These are phyloP conservation scores for Silene uniflora DNA, from an alignment of 148 eudicot genomes.

Conservation along the genomic window DNA sequence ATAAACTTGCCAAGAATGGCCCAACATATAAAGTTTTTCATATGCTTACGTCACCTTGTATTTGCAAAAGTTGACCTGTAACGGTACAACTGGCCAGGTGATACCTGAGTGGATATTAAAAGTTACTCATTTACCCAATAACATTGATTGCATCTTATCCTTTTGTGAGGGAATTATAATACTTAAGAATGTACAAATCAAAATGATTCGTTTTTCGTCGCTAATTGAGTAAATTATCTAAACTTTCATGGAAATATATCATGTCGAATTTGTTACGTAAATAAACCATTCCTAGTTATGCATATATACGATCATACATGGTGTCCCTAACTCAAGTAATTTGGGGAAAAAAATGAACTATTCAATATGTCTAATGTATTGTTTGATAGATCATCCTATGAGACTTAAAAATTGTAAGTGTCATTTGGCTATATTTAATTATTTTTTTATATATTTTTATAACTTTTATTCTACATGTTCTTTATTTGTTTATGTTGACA, in stretches of 20 bases:
- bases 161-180: neutral
- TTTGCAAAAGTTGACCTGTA: too few relatives aligned
- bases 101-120: too few relatives aligned
- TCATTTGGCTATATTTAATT: too few relatives aligned
- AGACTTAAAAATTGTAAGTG: neutral
- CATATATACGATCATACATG: neutral
- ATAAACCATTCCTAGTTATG: neutral
- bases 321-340: neutral
- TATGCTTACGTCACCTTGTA: too few relatives aligned
- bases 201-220: neutral
- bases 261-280: neutral
- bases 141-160: neutral
- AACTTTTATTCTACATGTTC: neutral
- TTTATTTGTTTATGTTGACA: neutral
- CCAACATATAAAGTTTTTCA: too few relatives aligned
- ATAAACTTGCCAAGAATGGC: too few relatives aligned
- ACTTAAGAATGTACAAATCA: neutral
- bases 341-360: too few relatives aligned
- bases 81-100: neutral
- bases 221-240: neutral
- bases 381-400: neutral
- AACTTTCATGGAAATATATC: neutral
- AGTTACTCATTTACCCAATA: neutral
- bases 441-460: too few relatives aligned
- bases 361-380: neutral